Base-by-base conservation (phyloP, 2,329 filamentous ascomycete species). In the Parasarocladium wereldwijsianum region DNA sequence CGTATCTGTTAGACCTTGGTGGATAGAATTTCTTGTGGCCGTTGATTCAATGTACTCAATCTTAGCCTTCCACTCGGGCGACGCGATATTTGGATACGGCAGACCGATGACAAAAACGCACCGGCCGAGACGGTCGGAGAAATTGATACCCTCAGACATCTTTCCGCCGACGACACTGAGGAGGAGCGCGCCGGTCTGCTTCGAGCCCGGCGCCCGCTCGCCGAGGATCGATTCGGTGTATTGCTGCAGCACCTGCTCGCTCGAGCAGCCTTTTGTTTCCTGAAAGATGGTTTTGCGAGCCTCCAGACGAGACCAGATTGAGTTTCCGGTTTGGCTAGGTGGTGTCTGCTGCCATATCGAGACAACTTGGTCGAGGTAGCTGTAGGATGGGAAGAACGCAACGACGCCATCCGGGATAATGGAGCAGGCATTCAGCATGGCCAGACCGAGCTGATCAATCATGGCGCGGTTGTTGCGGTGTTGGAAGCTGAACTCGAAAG, bases 141-240 rank as follows among this genome's bases (percentile, higher is more conserved):
- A 98, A 55, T 98, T 98, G 58, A 98, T 98, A 39, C 90, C 90
- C 55, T 98, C 90, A 34, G 83, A 93, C 57, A 98, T 77, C 41
- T 87, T 93, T 10, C 90, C 90, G 32, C 87, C 87, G 3, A 98
- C 78, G 3, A 98, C 86, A 32, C 84, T 86, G 16, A 98, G 68
- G 0, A 98, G 66, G 0, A 96, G 57, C 0, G 81, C 87, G 51
- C 63, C 23, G 47, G 30, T 26, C 28, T 30, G 28, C 4, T 19
- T 24, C 12, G 19, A 8, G 12, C 8, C 13, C 7, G 10, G 16
- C 13, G 19, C 24, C 17, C n/a, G 19, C 5, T 55, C 41, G 50
- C 62, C 56, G 2, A 70, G 45, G 21, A 96, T 76, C 3, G 77
- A 73, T 15, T 66, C 54, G 6, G 70, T 72, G 50, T 96, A 98